Percentiles rank a stretch among this genome's conserved stretches.
These are phyloP conservation scores for Saccharomycopsis lassenensis DNA, from an alignment of 805 yeast species.

Conservation along the genomic window DNA sequence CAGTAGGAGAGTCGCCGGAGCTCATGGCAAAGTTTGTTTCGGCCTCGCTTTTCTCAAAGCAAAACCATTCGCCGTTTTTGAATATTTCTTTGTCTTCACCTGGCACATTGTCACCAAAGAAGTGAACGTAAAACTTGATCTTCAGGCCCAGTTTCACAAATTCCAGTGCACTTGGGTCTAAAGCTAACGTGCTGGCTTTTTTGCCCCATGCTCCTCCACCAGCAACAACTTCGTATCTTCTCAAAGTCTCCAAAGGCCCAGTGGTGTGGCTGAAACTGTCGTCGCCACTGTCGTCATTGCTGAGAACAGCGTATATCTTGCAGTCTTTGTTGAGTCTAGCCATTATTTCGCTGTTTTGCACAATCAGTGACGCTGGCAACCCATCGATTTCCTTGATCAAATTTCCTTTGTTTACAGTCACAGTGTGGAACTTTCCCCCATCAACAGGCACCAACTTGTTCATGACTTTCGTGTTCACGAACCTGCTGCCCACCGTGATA, in stretches of 20 bases:
- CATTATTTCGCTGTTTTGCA: slow-evolving; percentile 15
- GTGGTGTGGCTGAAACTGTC: no score
- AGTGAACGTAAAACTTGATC: slow-evolving; percentile 12
- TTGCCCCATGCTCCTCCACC: slow-evolving; percentile 45
- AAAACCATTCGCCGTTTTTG: neutral
- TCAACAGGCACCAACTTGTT: neutral
- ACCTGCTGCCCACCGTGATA: neutral
- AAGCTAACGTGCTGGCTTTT: slow-evolving; percentile 33
- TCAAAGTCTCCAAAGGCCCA: slow-evolving; percentile 7
- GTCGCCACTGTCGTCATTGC: neutral
- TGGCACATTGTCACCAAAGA: neutral
- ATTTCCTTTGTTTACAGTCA: slow-evolving; percentile 15
- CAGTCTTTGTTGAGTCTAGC: slow-evolving; percentile 11
- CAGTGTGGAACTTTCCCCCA: no score
- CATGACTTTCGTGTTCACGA: neutral
- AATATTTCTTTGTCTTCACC: neutral
- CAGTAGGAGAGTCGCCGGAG: neutral
- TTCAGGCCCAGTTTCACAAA: slow-evolving; percentile 2
- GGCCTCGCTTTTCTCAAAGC: slow-evolving; percentile 21
- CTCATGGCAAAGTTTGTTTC: slow-evolving; percentile 1
- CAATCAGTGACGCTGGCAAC: slow-evolving; percentile 14
- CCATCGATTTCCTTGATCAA: slow-evolving; percentile 10
- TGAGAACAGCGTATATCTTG: slow-evolving; percentile 8
- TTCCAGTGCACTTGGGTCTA: slow-evolving; percentile 30
- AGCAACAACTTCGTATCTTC: slow-evolving; percentile 33